phyloP scores from a whole-genome alignment of 176 grass and related monocot genomes.

The barley (Hordeum vulgare) region MorexV3_pseudomolecules_assembly NC_058518.1:511183885-511184384 shows the following conservation, averaged over 20 bases:
- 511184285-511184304: conserved; percentile 66
- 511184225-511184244: conserved; percentile 75
- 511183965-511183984: background rate
- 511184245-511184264: conserved; percentile 96
- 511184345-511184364: conserved; percentile 56
- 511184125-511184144: conserved; percentile 44
- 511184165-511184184: conserved; percentile 20
- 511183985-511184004: conserved; percentile 12
- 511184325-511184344: conserved; percentile 81
- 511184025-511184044: conserved; percentile 70
- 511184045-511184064: conserved; percentile 80
- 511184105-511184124: conserved; percentile 99
- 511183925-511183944: conserved; percentile 47
- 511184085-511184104: conserved; percentile 51
- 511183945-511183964: background rate
- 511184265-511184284: conserved; percentile 70
- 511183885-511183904: conserved; percentile 82
- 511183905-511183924: conserved; percentile 86
- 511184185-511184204: conserved; percentile 57
- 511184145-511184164: conserved; percentile 16
- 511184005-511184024: conserved; percentile 19
- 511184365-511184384: background rate
- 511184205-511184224: conserved; percentile 79
- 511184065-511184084: conserved; percentile 66
- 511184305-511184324: conserved; percentile 89